phyloP scores from a whole-genome alignment of 2,329 filamentous ascomycete species.

The Colletotrichum coccodes region DNA sequence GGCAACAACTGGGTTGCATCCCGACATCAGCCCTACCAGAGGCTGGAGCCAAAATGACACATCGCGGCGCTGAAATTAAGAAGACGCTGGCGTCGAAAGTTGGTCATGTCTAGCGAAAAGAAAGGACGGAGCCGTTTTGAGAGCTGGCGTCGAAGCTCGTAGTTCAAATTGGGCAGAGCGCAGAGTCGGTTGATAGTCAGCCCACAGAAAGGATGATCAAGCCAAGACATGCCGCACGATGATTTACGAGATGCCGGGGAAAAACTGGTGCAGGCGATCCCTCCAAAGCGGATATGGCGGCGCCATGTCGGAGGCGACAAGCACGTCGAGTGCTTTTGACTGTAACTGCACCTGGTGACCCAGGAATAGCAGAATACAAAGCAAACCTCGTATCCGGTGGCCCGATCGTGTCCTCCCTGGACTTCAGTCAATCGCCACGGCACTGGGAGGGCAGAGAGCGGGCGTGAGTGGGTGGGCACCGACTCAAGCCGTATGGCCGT shows the following conservation, averaged over 20 bases:
- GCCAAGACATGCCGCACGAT: neutral
- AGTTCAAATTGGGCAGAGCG: neutral
- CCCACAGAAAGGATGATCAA: neutral
- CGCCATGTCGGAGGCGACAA: neutral
- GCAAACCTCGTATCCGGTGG: neutral
- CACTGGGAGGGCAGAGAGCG: neutral
- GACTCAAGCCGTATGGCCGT: neutral
- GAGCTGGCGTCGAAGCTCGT: neutral
- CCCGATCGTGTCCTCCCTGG: neutral
- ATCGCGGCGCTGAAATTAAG: neutral
- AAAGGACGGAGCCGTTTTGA: neutral
- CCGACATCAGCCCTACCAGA: neutral
- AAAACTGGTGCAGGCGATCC: neutral
- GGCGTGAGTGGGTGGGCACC: neutral
- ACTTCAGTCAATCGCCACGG: neutral
- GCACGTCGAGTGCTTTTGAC: neutral
- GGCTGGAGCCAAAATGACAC: neutral
- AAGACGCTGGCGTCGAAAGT: neutral
- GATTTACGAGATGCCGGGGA: neutral
- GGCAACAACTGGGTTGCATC: neutral
- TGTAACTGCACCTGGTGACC: neutral
- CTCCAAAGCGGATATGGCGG: neutral
- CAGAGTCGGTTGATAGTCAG: neutral
- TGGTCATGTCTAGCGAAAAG: neutral
- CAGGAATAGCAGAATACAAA: neutral